A percentile compares a stretch with the other conserved stretches of the same genome.
Conservation (phyloP, 2,329 filamentous ascomycete species). For the Penicillium aurantiogriseum region DNA sequence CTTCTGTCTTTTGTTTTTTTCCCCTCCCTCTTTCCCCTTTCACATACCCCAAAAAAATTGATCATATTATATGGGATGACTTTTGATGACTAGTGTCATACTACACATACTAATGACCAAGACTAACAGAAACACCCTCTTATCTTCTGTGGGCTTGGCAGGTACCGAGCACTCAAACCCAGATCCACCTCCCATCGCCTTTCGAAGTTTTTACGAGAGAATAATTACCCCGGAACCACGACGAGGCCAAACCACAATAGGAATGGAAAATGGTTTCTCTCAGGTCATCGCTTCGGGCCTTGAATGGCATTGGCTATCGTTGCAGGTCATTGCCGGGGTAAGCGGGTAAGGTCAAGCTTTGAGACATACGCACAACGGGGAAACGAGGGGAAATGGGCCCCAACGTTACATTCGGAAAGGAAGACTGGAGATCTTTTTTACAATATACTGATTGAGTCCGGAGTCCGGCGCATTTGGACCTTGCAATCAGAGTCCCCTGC, state of each 20-base stretch:
- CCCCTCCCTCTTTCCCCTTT: not conserved
- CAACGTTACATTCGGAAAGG: slow-evolving; percentile 16
- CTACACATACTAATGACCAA: slow-evolving; percentile 2
- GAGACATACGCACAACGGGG: slow-evolving; percentile 8
- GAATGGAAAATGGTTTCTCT: not conserved
- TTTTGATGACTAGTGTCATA: not conserved
- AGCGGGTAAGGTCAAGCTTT: not conserved
- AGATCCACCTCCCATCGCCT: slow-evolving; percentile 15
- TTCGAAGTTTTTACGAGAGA: slow-evolving; percentile 18
- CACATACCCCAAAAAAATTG: not conserved
- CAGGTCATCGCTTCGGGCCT: not conserved
- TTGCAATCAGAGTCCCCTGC: not conserved
- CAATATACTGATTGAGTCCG: not conserved
- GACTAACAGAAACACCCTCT: slow-evolving; percentile 13
- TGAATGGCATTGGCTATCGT: slow-evolving; percentile 6
- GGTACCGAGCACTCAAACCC: not conserved
- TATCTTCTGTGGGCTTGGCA: slow-evolving; percentile 14
- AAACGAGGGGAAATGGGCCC: slow-evolving; percentile 13
- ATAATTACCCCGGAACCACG: slow-evolving; percentile 24
- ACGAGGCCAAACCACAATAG: not conserved
- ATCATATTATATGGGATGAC: not conserved
- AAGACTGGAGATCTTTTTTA: not conserved
- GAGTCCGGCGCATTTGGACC: not conserved
- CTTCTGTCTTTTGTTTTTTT: not conserved
- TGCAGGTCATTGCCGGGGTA: slow-evolving; percentile 12